Evolutionary conservation across 129 eudicot species (phyloP).

Genomic region (Apium graveolens): DNA sequence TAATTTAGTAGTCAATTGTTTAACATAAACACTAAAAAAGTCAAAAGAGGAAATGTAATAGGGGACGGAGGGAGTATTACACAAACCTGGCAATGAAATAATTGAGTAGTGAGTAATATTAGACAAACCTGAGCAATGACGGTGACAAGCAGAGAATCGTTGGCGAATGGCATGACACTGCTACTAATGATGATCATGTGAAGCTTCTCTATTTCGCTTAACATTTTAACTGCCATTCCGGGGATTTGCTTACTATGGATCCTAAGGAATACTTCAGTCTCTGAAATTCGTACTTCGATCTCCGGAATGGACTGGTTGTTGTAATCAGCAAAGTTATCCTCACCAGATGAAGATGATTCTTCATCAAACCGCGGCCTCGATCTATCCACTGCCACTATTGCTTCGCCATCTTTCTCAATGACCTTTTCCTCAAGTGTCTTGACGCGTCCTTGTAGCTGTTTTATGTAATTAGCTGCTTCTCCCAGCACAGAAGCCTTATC

Average conservation of each 20-base stretch:
- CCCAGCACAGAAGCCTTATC: constrained; percentile 15
- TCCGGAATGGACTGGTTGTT: constrained; percentile 23
- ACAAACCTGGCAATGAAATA: too few species aligned
- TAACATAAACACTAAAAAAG: too few species aligned
- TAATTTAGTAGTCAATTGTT: too few species aligned
- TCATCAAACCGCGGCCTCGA: not conserved
- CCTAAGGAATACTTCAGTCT: constrained; percentile 33
- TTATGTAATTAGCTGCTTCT: constrained; percentile 10
- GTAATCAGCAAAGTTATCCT: not conserved
- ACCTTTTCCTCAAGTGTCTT: constrained; percentile 10
- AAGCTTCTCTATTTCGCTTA: constrained; percentile 38
- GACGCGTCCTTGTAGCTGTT: constrained; percentile 16
- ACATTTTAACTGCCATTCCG: constrained; percentile 20
- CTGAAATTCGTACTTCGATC: constrained; percentile 35
- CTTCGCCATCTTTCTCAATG: not conserved
- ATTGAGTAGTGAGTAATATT: not conserved
- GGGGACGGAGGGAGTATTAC: too few species aligned
- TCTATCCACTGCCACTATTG: not conserved
- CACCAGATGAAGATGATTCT: not conserved
- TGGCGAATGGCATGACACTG: constrained; percentile 47
- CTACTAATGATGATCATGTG: constrained; percentile 34
- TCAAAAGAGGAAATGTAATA: too few species aligned
- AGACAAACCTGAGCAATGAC: constrained; percentile 36
- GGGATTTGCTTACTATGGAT: constrained; percentile 26
- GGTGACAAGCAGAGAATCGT: constrained; percentile 32